Percentiles rank a stretch among this genome's conserved stretches.
phyloP scores from a whole-genome alignment of 1,139 yeast species.

The Taphrina wiesneri region DNA sequence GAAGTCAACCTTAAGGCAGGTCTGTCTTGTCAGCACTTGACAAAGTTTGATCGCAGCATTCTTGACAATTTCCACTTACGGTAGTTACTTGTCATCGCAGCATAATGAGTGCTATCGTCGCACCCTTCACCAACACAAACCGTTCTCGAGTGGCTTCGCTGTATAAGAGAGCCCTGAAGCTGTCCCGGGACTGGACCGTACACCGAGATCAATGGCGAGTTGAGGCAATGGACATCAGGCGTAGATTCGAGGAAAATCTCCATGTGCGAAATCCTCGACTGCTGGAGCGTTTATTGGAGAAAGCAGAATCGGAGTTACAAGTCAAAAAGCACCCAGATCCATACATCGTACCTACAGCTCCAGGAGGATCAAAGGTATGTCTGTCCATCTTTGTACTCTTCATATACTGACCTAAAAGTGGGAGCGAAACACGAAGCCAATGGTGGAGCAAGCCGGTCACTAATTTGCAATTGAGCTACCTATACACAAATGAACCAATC shows the following conservation, averaged over 20 bases:
- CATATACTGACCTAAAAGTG: slow-evolving; percentile 3
- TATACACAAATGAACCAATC: neutral
- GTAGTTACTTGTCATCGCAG: neutral
- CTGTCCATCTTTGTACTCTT: neutral
- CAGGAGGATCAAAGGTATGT: slow-evolving; percentile 28
- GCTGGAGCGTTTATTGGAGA: slow-evolving; percentile 27
- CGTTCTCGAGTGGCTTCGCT: slow-evolving; percentile 36
- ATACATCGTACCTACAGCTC: slow-evolving; percentile 32
- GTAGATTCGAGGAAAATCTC: slow-evolving; percentile 39
- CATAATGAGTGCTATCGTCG: slow-evolving; percentile 18
- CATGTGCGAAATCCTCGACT: slow-evolving; percentile 37
- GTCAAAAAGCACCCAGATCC: slow-evolving; percentile 35
- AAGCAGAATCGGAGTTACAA: slow-evolving; percentile 30
- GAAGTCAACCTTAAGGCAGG: too few relatives aligned
- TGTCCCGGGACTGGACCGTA: slow-evolving; percentile 39
- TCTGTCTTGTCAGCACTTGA: too few relatives aligned
- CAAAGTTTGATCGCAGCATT: too few relatives aligned
- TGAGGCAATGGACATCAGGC: slow-evolving; percentile 38
- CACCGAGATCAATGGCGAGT: slow-evolving; percentile 38
- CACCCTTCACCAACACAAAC: slow-evolving; percentile 38
- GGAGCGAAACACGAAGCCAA: slow-evolving; percentile 20
- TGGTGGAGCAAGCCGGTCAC: slow-evolving; percentile 10
- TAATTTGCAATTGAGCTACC: neutral
- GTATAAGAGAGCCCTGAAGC: slow-evolving; percentile 37
- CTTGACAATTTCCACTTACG: too few relatives aligned